Evolutionary conservation across 352 stramenopile species (phyloP).

Genomic region (Proteromonas lacertae): DNA sequence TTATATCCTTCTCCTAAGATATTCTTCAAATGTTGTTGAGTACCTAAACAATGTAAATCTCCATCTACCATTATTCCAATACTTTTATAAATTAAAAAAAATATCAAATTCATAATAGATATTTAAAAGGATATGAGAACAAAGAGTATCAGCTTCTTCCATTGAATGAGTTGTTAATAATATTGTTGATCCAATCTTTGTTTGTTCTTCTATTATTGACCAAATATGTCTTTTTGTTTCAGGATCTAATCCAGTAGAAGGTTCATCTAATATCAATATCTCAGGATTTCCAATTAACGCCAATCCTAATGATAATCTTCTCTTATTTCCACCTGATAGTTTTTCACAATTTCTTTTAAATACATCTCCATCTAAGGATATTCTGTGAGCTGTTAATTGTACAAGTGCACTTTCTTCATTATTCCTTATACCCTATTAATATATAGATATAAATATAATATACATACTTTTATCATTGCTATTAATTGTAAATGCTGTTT

Average conservation of each 20-base stretch:
- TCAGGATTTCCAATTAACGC: conserved; percentile 30
- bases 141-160: too few relatives aligned
- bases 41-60: conserved; percentile 25
- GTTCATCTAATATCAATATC: conserved; percentile 51
- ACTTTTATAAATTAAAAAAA: conserved; percentile 20
- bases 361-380: too few relatives aligned
- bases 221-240: conserved; percentile 4
- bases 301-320: conserved; percentile 44
- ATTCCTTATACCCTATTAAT: too few relatives aligned
- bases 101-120: too few relatives aligned
- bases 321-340: conserved; percentile 40
- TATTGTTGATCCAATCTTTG: neutral
- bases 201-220: neutral
- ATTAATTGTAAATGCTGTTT: neutral
- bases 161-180: neutral
- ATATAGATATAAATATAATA: too few relatives aligned
- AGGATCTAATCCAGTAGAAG: conserved; percentile 35
- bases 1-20: conserved; percentile 69
- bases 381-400: too few relatives aligned
- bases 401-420: too few relatives aligned
- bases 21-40: conserved; percentile 62
- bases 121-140: too few relatives aligned
- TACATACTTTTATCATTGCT: too few relatives aligned
- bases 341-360: too few relatives aligned
- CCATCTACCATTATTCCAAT: conserved; percentile 64